Conservation (phyloP, 2,329 filamentous ascomycete species). For the Emericellopsis atlantica region DNA sequence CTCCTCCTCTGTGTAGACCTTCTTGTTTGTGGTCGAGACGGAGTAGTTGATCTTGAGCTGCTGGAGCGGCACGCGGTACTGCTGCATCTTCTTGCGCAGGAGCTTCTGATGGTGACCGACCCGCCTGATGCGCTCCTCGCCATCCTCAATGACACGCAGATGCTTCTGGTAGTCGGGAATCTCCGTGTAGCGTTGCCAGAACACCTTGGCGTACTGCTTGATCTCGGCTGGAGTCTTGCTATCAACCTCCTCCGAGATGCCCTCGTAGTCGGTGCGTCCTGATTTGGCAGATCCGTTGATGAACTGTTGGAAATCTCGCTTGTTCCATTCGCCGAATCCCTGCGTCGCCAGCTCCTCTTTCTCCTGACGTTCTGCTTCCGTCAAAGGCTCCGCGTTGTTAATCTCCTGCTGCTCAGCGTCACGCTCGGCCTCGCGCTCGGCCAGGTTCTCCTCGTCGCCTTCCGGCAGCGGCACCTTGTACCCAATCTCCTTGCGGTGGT, state of each 20-base stretch:
- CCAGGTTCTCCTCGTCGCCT: constrained; percentile 75
- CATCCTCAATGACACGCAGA: constrained; percentile 79
- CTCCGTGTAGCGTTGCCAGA: constrained; percentile 91
- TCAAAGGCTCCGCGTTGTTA: constrained; percentile 78
- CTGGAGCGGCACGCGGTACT: constrained; percentile 94
- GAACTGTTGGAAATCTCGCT: constrained; percentile 96
- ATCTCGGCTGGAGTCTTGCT: constrained; percentile 80
- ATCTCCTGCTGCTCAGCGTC: constrained; percentile 84
- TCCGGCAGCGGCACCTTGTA: constrained; percentile 89
- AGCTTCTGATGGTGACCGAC: constrained; percentile 89
- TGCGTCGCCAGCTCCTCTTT: constrained; percentile 72
- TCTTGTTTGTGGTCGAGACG: constrained; percentile 98
- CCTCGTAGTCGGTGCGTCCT: constrained; percentile 73
- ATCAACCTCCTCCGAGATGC: constrained; percentile 81
- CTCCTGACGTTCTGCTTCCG: constrained; percentile 77
- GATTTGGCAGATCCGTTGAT: constrained; percentile 91
- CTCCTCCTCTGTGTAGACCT: constrained; percentile 97
- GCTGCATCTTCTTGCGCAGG: constrained; percentile 86
- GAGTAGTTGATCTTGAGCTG: constrained; percentile 99
- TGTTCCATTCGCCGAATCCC: constrained; percentile 92
- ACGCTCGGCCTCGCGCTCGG: constrained; percentile 77
- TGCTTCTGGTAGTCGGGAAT: constrained; percentile 84
- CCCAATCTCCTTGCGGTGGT: constrained; percentile 88
- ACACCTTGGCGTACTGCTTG: constrained; percentile 83
- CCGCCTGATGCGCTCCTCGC: constrained; percentile 79